phyloP scores from a whole-genome alignment of 2,329 filamentous ascomycete species.

The Beauveria sp. region DNA sequence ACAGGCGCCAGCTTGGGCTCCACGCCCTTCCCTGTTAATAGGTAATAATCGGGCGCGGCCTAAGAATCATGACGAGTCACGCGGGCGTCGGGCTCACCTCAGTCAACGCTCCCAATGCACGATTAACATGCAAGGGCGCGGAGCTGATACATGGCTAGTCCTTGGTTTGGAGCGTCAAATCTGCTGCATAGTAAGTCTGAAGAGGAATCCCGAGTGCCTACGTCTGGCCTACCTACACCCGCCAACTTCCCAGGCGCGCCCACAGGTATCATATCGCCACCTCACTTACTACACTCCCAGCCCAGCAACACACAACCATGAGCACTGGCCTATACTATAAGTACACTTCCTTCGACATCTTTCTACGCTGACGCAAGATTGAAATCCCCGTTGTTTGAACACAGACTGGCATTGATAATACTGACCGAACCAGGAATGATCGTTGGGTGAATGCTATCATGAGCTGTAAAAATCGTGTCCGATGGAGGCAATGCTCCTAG shows the following conservation, averaged over 20 bases:
- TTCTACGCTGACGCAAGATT: too few relatives aligned
- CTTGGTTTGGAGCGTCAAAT: not conserved
- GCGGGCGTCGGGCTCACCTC: not conserved
- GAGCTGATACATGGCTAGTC: not conserved
- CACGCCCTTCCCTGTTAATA: constrained; percentile 3
- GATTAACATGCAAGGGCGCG: not conserved
- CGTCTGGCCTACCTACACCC: not conserved
- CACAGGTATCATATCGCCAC: not conserved
- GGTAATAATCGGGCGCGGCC: not conserved
- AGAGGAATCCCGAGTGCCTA: not conserved
- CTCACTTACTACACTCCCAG: not conserved
- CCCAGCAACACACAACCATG: not conserved
- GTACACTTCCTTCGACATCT: not conserved
- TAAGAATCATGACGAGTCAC: constrained; percentile 2
- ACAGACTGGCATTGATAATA: too few relatives aligned
- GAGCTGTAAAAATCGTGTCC: too few relatives aligned
- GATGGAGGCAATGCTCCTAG: not conserved
- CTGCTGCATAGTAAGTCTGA: not conserved
- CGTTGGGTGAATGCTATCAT: too few relatives aligned
- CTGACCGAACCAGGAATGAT: too few relatives aligned
- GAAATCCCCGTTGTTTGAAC: too few relatives aligned
- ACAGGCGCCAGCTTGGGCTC: constrained; percentile 3
- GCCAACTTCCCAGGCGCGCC: not conserved
- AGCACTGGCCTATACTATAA: too few relatives aligned
- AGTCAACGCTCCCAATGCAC: not conserved